Evolutionary conservation across 2,329 filamentous ascomycete species (phyloP).

Genomic region (Fusarium camptoceras): DNA sequence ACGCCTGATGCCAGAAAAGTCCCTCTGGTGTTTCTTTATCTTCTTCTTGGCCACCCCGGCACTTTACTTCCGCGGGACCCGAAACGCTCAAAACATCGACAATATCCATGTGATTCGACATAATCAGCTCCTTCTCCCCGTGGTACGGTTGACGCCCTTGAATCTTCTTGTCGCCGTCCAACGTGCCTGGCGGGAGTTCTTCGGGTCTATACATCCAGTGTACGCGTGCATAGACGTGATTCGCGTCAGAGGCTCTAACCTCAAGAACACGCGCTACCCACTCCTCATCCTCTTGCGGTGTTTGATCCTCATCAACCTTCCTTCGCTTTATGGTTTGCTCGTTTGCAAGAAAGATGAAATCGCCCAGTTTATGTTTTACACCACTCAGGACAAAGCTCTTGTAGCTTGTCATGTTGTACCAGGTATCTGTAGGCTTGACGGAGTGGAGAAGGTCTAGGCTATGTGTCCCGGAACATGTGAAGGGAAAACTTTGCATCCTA

Average conservation of each 20-base stretch:
- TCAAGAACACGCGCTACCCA: neutral
- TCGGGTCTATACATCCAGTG: neutral
- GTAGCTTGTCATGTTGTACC: neutral
- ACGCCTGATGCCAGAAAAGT: neutral
- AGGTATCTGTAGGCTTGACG: neutral
- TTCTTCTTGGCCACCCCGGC: neutral
- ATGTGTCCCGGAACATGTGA: neutral
- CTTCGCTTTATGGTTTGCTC: neutral
- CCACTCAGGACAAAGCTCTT: neutral
- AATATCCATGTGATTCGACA: conserved; percentile 76
- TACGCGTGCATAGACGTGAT: neutral
- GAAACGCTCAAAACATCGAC: conserved; percentile 76
- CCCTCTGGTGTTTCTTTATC: neutral
- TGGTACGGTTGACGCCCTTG: conserved; percentile 66
- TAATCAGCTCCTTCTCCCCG: conserved; percentile 75
- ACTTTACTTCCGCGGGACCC: neutral
- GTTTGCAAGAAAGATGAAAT: neutral
- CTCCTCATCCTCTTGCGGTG: neutral
- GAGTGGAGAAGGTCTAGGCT: neutral
- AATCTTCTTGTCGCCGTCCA: neutral
- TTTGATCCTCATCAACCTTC: neutral
- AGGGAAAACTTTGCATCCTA: neutral
- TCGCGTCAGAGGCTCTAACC: neutral
- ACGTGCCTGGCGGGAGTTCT: neutral
- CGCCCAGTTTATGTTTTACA: neutral